phyloP scores from a whole-genome alignment of 352 stramenopile genomes.

The Pythium brassicae region DNA sequence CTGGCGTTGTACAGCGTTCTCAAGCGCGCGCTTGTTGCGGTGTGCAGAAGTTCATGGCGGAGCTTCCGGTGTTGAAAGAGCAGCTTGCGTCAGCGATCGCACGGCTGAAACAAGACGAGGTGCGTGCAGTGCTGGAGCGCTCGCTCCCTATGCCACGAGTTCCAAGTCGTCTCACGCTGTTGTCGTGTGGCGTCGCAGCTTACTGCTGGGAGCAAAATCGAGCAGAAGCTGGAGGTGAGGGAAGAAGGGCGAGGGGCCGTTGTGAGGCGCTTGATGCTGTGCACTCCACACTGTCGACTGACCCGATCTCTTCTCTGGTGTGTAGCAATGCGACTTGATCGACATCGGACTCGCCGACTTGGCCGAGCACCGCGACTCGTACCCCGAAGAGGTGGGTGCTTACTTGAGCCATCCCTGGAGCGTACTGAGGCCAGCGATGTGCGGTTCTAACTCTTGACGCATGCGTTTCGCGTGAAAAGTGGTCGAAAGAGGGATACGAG shows the following conservation, averaged over 20 bases:
- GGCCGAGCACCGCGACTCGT: constrained; percentile 58
- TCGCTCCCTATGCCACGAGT: too few relatives aligned
- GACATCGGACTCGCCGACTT: constrained; percentile 75
- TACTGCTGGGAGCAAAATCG: constrained; percentile 51
- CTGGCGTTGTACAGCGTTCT: background rate
- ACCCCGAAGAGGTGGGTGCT: constrained; percentile 59
- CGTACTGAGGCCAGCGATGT: too few relatives aligned
- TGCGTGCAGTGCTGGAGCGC: constrained; percentile 7
- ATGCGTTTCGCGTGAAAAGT: constrained; percentile 23
- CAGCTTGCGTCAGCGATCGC: constrained; percentile 45
- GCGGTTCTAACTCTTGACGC: too few relatives aligned
- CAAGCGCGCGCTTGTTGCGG: background rate
- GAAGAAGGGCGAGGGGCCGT: background rate
- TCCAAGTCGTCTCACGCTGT: background rate
- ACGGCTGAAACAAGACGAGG: constrained; percentile 62
- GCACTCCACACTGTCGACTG: background rate
- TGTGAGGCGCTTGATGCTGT: too few relatives aligned
- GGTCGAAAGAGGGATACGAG: constrained; percentile 45
- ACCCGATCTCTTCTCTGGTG: background rate
- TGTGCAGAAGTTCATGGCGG: constrained; percentile 59
- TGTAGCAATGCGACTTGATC: constrained; percentile 79
- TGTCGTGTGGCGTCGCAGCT: constrained; percentile 24
- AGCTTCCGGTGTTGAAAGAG: constrained; percentile 47
- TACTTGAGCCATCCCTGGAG: too few relatives aligned
- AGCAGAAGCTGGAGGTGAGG: constrained; percentile 66